Conservation (phyloP, 192 early-diverging fungal species). For the Pecoramyces ruminantium region DNA sequence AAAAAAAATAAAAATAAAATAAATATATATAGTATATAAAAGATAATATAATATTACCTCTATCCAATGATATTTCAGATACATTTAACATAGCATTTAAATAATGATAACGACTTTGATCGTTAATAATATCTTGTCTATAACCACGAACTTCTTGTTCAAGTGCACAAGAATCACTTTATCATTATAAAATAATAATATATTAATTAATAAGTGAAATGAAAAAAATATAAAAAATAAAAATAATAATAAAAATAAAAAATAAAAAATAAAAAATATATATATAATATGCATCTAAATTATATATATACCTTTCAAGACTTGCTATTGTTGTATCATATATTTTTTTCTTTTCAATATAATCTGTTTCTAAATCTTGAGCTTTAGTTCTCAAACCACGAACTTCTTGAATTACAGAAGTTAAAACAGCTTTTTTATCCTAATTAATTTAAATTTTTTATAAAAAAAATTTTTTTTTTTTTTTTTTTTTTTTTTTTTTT, state of each 20-base stretch:
- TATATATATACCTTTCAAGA: slow-evolving; percentile 21
- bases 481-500: too few relatives aligned
- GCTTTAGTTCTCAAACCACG: slow-evolving; percentile 15
- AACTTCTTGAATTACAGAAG: slow-evolving; percentile 35
- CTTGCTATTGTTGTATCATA: slow-evolving; percentile 35
- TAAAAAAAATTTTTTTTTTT: too few relatives aligned
- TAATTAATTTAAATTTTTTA: background rate
- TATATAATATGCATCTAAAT: background rate
- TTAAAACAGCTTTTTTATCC: slow-evolving; percentile 29
- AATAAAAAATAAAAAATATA: background rate
- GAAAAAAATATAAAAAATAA: too few relatives aligned
- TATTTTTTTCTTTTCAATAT: slow-evolving; percentile 27
- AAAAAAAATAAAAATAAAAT: background rate
- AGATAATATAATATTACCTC: slow-evolving; percentile 11
- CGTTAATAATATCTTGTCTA: slow-evolving; percentile 21
- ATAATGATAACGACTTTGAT: slow-evolving; percentile 27
- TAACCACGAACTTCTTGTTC: slow-evolving; percentile 22
- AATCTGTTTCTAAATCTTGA: slow-evolving; percentile 28
- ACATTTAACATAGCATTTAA: slow-evolving; percentile 15
- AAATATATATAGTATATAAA: background rate
- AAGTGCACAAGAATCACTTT: slow-evolving; percentile 21
- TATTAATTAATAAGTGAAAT: too few relatives aligned
- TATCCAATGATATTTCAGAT: slow-evolving; percentile 23
- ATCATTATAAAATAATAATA: too few relatives aligned
- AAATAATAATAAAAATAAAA: background rate